Evolutionary conservation across 805 yeast species (phyloP), one percentile per base, ranked within the genome.

Genomic region (Kluyveromyces wickerhamii): DNA sequence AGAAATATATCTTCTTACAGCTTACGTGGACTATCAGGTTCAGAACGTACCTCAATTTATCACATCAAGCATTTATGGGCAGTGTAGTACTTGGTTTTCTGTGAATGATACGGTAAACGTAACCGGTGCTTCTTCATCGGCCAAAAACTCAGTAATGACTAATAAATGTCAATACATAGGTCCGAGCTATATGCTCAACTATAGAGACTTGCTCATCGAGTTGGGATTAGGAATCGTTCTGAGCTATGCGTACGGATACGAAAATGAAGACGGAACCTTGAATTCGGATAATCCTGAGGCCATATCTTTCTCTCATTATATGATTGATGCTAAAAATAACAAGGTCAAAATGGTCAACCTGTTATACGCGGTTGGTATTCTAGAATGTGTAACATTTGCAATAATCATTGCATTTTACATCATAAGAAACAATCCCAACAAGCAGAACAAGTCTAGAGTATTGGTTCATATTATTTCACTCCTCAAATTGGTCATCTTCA

Each of bases 161-260:
- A 39, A 38, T 6, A 25, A 22, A 3, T 54, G 60, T 39, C 2
- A 15, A 7, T 28, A n/a, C 7, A 27, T 23, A 15, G 53, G 53
- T 2, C 33, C 46, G 0, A 40, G 34, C 12, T 51, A 47, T 32
- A 28, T 55, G 7, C 48, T 55, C 23, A 52, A 57, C 32, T 57
- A 57, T 36, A 43, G 54, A 38, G 44, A 48, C 10, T 39, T 49
- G 1, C 32, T 57, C 24, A 29, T 40, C 5, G 42, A 40, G 8
- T 34, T 50, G 11, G 58, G 57, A 2, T 38, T 57, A 21, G 49
- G 48, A 13, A 52, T 54, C 12, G 48, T 57, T 7, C 29, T 57
- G 30, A 51, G 44, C 28, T 57, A 48, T 34, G 59, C 59, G 4
- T 57, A 54, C 41, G 43, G 43, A 7, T 24, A 32, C 28, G 36